Evolutionary conservation across 768 basidiomycete species (phyloP).

Genomic region (Mycena metata): DNA sequence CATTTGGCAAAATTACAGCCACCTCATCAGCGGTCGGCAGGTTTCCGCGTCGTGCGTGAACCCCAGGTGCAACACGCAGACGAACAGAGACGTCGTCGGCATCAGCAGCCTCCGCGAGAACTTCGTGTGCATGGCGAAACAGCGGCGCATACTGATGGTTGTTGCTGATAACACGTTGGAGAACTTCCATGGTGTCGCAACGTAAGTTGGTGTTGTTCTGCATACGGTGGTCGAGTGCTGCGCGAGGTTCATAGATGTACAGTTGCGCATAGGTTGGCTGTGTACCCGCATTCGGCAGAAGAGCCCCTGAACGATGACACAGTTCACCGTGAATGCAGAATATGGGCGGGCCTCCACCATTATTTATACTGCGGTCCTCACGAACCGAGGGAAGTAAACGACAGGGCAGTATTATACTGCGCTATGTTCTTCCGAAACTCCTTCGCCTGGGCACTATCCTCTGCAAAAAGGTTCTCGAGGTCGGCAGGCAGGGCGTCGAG

Average conservation of each 20-base stretch:
- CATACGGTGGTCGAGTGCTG: conserved; percentile 38
- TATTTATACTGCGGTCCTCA: conserved; percentile 41
- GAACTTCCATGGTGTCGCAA: conserved; percentile 19
- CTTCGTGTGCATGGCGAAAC: conserved; percentile 41
- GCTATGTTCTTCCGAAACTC: conserved; percentile 49
- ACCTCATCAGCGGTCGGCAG: neutral
- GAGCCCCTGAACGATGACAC: conserved; percentile 47
- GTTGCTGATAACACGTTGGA: conserved; percentile 30
- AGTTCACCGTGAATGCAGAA: conserved; percentile 49
- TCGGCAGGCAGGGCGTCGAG: neutral
- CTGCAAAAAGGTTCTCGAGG: conserved; percentile 19
- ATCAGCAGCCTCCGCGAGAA: conserved; percentile 24
- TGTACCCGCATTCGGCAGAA: conserved; percentile 40
- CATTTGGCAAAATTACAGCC: neutral
- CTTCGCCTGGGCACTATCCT: conserved; percentile 26
- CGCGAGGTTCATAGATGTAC: conserved; percentile 52
- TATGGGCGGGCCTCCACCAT: conserved; percentile 42
- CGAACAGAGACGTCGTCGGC: neutral
- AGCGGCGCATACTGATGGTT: conserved; percentile 37
- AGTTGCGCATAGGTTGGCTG: conserved; percentile 50
- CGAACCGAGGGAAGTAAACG: conserved; percentile 51
- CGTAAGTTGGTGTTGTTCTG: conserved; percentile 34
- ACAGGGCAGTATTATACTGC: conserved; percentile 52
- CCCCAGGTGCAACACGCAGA: neutral
- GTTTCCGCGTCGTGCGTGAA: neutral